Evolutionary conservation across 768 basidiomycete species (phyloP).

Genomic region (Naganishia friedmannii): DNA sequence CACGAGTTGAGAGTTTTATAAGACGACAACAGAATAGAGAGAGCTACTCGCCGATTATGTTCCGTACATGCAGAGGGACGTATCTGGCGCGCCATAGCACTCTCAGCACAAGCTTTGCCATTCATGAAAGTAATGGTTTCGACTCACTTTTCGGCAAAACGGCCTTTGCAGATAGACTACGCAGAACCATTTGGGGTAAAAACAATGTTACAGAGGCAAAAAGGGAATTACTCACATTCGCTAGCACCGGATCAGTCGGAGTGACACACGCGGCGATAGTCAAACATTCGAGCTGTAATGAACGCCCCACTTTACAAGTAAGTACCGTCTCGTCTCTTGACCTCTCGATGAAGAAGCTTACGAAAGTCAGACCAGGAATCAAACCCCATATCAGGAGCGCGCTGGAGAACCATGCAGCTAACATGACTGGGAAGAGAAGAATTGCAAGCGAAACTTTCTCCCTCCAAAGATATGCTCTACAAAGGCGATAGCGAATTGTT

Average conservation of each 20-base stretch:
- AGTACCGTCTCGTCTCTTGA: not conserved
- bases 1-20: not conserved
- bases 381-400: constrained; percentile 52
- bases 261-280: constrained; percentile 54
- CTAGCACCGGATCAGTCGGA: constrained; percentile 55
- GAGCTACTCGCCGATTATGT: constrained; percentile 45
- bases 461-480: constrained; percentile 49
- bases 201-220: not conserved
- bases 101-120: not conserved
- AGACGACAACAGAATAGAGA: not conserved
- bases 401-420: constrained; percentile 52
- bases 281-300: constrained; percentile 48
- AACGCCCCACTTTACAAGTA: not conserved
- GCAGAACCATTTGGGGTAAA: not conserved
- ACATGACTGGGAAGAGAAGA: constrained; percentile 54
- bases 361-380: constrained; percentile 52
- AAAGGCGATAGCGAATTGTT: too few relatives aligned
- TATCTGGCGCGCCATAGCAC: constrained; percentile 33
- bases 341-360: constrained; percentile 18
- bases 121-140: not conserved
- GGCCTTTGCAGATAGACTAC: constrained; percentile 45
- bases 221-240: constrained; percentile 45
- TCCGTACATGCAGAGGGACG: constrained; percentile 52
- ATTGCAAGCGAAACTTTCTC: constrained; percentile 50
- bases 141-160: constrained; percentile 50